Evolutionary conservation across 805 yeast genomes (phyloP).

Genomic region (Candida bentonensis): DNA sequence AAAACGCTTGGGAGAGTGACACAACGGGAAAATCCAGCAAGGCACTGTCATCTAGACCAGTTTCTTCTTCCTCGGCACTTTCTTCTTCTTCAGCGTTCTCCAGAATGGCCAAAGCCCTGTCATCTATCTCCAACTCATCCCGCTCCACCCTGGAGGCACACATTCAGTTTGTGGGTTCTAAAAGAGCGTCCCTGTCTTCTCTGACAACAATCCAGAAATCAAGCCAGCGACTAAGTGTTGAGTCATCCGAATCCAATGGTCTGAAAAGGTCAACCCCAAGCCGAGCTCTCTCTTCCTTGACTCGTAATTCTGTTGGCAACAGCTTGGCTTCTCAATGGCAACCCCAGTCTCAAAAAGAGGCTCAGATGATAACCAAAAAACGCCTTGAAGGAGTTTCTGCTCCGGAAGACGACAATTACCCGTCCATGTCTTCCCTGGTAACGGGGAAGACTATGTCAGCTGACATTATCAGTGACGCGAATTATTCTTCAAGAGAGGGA

Average conservation of each 20-base stretch:
- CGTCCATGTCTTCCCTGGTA: too few species aligned
- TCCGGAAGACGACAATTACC: too few species aligned
- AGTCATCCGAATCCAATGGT: neutral
- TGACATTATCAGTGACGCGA: too few species aligned
- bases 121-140: neutral
- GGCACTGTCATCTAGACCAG: neutral
- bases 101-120: neutral
- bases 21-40: neutral
- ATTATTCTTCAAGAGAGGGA: too few species aligned
- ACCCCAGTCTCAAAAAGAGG: neutral
- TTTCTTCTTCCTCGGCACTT: neutral
- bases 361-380: neutral
- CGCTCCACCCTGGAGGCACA: neutral
- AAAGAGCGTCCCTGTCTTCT: neutral
- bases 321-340: neutral
- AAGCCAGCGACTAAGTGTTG: neutral
- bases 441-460: too few species aligned
- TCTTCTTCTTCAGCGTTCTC: neutral
- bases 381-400: neutral
- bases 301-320: neutral
- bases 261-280: neutral
- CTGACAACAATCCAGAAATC: neutral
- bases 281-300: neutral
- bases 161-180: neutral
- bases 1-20: neutral